phyloP scores from a whole-genome alignment of 805 yeast genomes.

The Wickerhamomyces bisporus region DNA sequence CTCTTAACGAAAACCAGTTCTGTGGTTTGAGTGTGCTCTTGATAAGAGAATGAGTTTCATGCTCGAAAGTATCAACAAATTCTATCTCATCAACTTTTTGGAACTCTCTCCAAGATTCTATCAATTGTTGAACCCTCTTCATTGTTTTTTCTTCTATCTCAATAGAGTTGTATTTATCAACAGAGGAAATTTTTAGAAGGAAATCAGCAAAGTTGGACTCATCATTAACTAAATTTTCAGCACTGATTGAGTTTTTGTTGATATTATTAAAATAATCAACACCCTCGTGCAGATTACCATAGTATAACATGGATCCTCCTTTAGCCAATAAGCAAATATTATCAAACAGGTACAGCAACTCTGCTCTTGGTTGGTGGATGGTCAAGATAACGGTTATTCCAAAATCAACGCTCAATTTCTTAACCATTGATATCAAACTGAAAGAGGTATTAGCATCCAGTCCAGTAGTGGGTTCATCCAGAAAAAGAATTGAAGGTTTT shows the following conservation, averaged over 20 bases:
- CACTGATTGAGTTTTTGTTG: too few relatives aligned
- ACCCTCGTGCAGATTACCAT: slow-evolving; percentile 39
- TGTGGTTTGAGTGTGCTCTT: slow-evolving; percentile 10
- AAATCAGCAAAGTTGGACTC: slow-evolving; percentile 55
- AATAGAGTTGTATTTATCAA: slow-evolving; percentile 38
- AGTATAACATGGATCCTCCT: slow-evolving; percentile 47
- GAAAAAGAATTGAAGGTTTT: slow-evolving; percentile 68
- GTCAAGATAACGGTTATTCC: slow-evolving; percentile 73
- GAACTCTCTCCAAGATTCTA: slow-evolving; percentile 10
- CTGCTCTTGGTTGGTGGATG: slow-evolving; percentile 82
- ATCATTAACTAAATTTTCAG: slow-evolving; percentile 6
- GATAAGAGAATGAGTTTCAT: not conserved
- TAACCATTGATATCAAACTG: slow-evolving; percentile 55
- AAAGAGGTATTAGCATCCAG: slow-evolving; percentile 75
- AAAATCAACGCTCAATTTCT: slow-evolving; percentile 44
- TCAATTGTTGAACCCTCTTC: slow-evolving; percentile 22
- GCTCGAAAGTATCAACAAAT: slow-evolving; percentile 7
- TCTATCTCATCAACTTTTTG: slow-evolving; percentile 1
- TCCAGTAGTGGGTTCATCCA: slow-evolving; percentile 90
- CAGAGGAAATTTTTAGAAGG: slow-evolving; percentile 50
- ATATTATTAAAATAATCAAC: slow-evolving; percentile 46
- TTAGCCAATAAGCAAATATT: slow-evolving; percentile 62
- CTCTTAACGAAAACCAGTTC: slow-evolving; percentile 34
- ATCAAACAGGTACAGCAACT: slow-evolving; percentile 66
- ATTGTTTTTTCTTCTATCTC: slow-evolving; percentile 29